Percentiles rank a stretch among this genome's conserved stretches.
phyloP scores from a whole-genome alignment of 352 stramenopile species.

The Phytophthora sansomeana region DNA sequence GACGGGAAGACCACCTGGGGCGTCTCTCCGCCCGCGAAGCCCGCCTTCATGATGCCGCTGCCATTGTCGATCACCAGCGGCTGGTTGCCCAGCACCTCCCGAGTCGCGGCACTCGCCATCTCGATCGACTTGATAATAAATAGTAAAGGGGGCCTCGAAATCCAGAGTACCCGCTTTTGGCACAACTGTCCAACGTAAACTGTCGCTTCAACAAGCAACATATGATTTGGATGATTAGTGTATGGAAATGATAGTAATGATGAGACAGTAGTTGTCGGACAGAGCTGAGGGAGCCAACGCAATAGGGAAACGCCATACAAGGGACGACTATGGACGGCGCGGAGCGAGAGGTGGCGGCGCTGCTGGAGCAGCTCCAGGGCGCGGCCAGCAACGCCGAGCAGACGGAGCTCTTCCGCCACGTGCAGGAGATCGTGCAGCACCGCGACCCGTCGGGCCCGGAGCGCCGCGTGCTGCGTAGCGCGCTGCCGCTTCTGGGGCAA shows the following conservation, averaged over 20 bases:
- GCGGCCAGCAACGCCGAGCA: slow-evolving; percentile 57
- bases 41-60: slow-evolving; percentile 84
- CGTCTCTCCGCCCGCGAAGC: slow-evolving; percentile 81
- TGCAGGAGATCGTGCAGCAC: slow-evolving; percentile 71
- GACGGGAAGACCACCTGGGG: slow-evolving; percentile 83
- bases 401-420: slow-evolving; percentile 61
- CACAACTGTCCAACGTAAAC: slow-evolving; percentile 6
- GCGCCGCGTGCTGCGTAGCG: slow-evolving; percentile 48
- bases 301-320: slow-evolving; percentile 13
- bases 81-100: slow-evolving; percentile 81
- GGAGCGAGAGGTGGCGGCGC: slow-evolving; percentile 56
- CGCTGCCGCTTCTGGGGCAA: slow-evolving; percentile 54
- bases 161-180: slow-evolving; percentile 15
- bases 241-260: not conserved
- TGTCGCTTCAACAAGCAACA: slow-evolving; percentile 15
- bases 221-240: not conserved
- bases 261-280: slow-evolving; percentile 7
- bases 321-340: slow-evolving; percentile 40
- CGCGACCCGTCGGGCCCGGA: slow-evolving; percentile 55
- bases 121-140: too few species aligned
- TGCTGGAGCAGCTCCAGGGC: slow-evolving; percentile 61
- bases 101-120: slow-evolving; percentile 52
- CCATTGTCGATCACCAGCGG: slow-evolving; percentile 90
- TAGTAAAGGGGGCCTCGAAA: slow-evolving; percentile 9
- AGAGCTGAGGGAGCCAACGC: slow-evolving; percentile 15